Evolutionary conservation across 2,329 filamentous ascomycete genomes (phyloP), one percentile per base, ranked within the genome.

Genomic region (Claviceps quebecensis): DNA sequence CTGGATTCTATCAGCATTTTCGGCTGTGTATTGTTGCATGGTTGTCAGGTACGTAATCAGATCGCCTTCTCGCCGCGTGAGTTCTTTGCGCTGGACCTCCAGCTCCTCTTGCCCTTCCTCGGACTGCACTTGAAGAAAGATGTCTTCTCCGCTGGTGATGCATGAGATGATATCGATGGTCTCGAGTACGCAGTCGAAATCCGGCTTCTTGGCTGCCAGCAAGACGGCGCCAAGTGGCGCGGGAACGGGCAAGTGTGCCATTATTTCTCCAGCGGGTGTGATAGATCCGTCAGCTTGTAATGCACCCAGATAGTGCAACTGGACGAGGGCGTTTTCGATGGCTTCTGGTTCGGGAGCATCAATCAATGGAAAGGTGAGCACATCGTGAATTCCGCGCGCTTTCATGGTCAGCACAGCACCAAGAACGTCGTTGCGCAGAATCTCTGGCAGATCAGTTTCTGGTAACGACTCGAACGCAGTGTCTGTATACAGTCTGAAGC

Each of bases 351-450:
- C 81, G 0, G 93, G 93, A 0, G 78, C 76, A 51, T 95, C 89
- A 63, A 97, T 82, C 47, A 96, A 80, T 0, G 91, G 88, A 55
- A 98, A 98, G 0, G 75, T 72, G 19, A 89, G 72, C 2, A 95
- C 78, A 61, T 97, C 84, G 26, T 86, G 76, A 13, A 97, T 83
- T 0, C 90, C 89, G 50, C 89, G 80, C 0, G 91, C 89, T 65
- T 95, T 96, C 85, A 98, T 94, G 0, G 87, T 95, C 9, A 98
- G 72, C 1, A 96, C 75, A 0, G 91, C 86, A 37, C 88, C 84
- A 19, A 89, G 80, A 5, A 97, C 77, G 64, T 98, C 91, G 61
- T 87, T 94, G 19, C 93, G 80, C 11, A 96, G 69, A 11, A 98
- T 96, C 64, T 98, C 93, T 0, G 93, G 91, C 0, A 83, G 77